These are phyloP conservation scores for Endotrypanum monterogeii DNA, from an alignment of 208 protist genomes.

Conservation along the genomic window DNA sequence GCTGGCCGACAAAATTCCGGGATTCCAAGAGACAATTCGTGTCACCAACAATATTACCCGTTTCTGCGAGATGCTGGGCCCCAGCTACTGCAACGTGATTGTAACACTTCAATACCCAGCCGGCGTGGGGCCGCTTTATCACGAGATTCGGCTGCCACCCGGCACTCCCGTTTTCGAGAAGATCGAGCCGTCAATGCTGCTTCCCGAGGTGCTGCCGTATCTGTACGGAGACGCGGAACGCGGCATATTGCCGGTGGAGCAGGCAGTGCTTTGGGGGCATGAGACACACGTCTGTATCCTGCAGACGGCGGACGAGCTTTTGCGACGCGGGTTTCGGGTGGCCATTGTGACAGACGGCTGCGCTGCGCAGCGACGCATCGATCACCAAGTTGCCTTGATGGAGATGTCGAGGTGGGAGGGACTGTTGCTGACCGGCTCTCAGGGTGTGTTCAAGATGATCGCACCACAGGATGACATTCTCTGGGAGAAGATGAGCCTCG, in stretches of 20 bases:
- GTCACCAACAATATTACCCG: conserved; percentile 49
- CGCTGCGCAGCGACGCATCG: conserved; percentile 42
- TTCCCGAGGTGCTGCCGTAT: conserved; percentile 45
- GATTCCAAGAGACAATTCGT: conserved; percentile 49
- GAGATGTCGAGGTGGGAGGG: conserved; percentile 49
- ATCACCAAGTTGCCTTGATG: conserved; percentile 45
- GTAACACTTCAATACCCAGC: conserved; percentile 66
- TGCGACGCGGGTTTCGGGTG: conserved; percentile 54
- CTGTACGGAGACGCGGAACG: conserved; percentile 37
- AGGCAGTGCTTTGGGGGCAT: conserved; percentile 73
- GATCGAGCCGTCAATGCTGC: conserved; percentile 64
- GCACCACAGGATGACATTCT: conserved; percentile 18
- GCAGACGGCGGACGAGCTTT: conserved; percentile 65
- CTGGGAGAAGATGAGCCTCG: conserved; percentile 15
- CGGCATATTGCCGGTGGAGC: conserved; percentile 54
- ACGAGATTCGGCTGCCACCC: conserved; percentile 53
- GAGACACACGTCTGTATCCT: conserved; percentile 80
- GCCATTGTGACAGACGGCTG: conserved; percentile 52
- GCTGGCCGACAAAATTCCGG: conserved; percentile 36
- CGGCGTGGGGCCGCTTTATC: conserved; percentile 40
- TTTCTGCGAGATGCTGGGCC: conserved; percentile 40
- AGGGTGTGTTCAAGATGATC: conserved; percentile 31
- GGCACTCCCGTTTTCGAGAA: conserved; percentile 54
- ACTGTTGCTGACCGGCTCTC: conserved; percentile 33
- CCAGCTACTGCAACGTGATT: conserved; percentile 41